These are phyloP conservation scores for Corylus americana DNA, from an alignment of 306 rosid genomes.

Conservation along the genomic window DNA sequence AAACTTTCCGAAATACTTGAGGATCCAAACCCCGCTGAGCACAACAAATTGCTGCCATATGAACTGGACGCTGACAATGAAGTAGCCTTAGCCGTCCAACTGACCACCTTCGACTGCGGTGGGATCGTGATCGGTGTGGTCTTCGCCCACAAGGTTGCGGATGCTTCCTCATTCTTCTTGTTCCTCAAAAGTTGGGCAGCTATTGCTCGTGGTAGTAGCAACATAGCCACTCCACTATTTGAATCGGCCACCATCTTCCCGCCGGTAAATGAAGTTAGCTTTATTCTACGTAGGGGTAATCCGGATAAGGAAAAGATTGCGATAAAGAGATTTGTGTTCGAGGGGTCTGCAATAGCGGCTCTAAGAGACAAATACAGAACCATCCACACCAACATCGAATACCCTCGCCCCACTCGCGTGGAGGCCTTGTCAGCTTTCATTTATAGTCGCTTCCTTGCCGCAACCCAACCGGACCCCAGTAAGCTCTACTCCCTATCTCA, in stretches of 20 bases:
- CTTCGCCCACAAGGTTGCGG: conserved; percentile 33
- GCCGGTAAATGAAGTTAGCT: not conserved
- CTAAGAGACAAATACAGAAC: conserved; percentile 5
- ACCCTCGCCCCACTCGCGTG: not conserved
- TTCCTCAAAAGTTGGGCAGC: conserved; percentile 35
- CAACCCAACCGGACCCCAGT: not conserved
- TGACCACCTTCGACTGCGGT: conserved; percentile 26
- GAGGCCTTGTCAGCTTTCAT: conserved; percentile 18
- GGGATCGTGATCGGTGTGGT: conserved; percentile 29
- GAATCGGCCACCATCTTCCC: conserved; percentile 22
- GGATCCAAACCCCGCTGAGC: conserved; percentile 4
- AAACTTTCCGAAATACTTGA: conserved; percentile 34
- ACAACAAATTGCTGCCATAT: conserved; percentile 20
- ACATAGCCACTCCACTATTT: not conserved
- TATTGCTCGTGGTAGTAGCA: conserved; percentile 7
- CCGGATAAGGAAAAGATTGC: not conserved
- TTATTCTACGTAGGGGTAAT: not conserved
- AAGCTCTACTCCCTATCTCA: not conserved
- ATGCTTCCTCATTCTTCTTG: conserved; percentile 29
- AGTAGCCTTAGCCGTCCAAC: conserved; percentile 22
- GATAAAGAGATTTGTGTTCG: conserved; percentile 18
- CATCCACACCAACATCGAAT: too few relatives aligned
- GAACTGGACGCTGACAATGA: conserved; percentile 3
- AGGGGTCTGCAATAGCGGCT: conserved; percentile 9
- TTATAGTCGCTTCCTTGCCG: conserved; percentile 2